A percentile compares a stretch with the other conserved stretches of the same genome.
Evolutionary conservation across 345 rosid genomes (phyloP).

Genomic region (Mangifera indica): DNA sequence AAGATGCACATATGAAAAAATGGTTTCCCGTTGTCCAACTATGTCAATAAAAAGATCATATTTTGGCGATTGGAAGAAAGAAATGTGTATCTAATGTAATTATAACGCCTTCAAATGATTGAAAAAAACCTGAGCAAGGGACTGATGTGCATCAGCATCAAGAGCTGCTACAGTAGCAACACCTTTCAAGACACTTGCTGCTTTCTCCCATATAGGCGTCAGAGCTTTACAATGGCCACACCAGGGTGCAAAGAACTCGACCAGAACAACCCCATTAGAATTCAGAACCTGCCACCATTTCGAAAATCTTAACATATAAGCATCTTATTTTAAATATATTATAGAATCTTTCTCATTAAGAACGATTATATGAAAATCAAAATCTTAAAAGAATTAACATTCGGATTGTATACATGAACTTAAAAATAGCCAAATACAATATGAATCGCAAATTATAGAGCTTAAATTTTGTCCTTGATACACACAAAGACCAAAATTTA

Average conservation of each 20-base stretch:
- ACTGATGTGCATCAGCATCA: constrained; percentile 93
- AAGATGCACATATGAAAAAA: not conserved
- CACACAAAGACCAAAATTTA: not conserved
- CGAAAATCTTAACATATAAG: constrained; percentile 1
- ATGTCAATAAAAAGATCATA: no score
- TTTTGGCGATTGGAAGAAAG: no score
- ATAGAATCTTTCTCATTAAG: no score
- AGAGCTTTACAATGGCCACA: constrained; percentile 95
- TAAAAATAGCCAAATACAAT: not conserved
- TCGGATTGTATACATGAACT: no score
- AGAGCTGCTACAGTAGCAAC: constrained; percentile 91
- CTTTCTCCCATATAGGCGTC: constrained; percentile 97
- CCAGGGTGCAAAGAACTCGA: constrained; percentile 99
- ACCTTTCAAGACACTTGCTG: constrained; percentile 76
- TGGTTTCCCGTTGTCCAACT: not conserved
- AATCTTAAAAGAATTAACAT: no score
- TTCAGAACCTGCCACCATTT: constrained; percentile 61
- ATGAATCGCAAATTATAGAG: not conserved
- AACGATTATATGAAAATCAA: no score
- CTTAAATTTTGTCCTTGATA: not conserved
- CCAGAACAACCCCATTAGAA: constrained; percentile 79
- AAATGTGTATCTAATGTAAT: no score
- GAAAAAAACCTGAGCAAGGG: constrained; percentile 79
- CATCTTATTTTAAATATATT: no score
- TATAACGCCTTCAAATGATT: not conserved